phyloP scores from a whole-genome alignment of 1,284 basidiomycete species.

The Bondarzewia mesenterica region DNA sequence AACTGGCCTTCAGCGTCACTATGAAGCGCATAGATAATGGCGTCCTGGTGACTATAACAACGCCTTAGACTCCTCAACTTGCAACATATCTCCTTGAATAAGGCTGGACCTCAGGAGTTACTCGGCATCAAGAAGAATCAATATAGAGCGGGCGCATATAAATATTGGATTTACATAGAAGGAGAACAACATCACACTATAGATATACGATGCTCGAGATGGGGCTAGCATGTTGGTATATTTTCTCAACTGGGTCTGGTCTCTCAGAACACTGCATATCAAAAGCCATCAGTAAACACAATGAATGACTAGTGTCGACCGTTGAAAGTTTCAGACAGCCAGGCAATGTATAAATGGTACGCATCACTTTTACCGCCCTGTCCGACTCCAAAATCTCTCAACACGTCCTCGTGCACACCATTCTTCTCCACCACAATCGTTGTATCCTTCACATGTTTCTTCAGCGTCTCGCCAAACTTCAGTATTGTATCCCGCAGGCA shows the following conservation, averaged over 20 bases:
- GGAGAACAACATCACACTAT: no score
- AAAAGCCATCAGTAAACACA: no score
- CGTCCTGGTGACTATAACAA: constrained; percentile 6
- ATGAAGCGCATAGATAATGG: constrained; percentile 19
- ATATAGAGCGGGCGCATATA: no score
- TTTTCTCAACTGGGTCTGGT: no score
- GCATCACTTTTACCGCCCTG: not conserved
- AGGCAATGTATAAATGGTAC: not conserved
- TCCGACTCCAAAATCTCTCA: constrained; percentile 13
- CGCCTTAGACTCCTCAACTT: no score
- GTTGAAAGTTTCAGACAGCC: not conserved
- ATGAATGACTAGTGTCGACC: not conserved
- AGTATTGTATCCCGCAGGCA: constrained; percentile 28
- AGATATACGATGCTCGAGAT: no score
- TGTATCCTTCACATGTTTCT: constrained; percentile 20
- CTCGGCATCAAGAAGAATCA: no score
- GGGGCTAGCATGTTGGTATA: no score
- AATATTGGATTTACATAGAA: no score
- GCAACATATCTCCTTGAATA: no score
- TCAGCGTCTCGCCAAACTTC: constrained; percentile 17
- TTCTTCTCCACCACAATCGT: constrained; percentile 24
- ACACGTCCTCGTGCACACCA: constrained; percentile 27
- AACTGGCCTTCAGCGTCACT: constrained; percentile 27
- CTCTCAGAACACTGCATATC: no score
- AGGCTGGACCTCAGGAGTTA: no score